phyloP scores from a whole-genome alignment of 441 rosid genomes.

The Melastoma candidum region DNA sequence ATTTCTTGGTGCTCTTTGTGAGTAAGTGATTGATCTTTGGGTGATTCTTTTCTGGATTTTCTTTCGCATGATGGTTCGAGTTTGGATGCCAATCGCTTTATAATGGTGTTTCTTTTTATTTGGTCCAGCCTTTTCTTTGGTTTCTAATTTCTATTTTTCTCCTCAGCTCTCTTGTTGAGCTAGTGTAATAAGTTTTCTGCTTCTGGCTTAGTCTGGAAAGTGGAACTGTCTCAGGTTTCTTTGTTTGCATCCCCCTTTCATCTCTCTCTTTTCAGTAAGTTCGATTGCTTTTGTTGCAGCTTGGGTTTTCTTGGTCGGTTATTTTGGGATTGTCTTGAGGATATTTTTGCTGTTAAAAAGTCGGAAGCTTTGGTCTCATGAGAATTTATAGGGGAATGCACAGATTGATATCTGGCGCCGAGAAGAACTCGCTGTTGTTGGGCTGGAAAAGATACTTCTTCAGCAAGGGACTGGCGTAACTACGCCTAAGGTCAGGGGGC shows the following conservation, averaged over 20 bases:
- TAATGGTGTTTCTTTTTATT: too few relatives aligned
- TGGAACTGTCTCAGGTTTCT: neutral
- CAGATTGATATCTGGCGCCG: constrained; percentile 65
- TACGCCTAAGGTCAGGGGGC: constrained; percentile 79
- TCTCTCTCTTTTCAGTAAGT: constrained; percentile 19
- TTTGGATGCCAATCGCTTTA: too few relatives aligned
- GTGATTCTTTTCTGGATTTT: too few relatives aligned
- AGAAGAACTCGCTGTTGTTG: constrained; percentile 32
- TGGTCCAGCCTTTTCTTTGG: too few relatives aligned
- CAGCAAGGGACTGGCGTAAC: constrained; percentile 71
- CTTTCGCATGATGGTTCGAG: neutral
- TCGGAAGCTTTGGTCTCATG: constrained; percentile 74
- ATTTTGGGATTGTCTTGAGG: constrained; percentile 28
- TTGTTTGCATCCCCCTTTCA: constrained; percentile 12
- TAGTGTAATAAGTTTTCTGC: neutral
- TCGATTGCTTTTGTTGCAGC: constrained; percentile 47
- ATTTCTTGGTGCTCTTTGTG: too few relatives aligned
- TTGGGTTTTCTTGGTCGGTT: constrained; percentile 33
- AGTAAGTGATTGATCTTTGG: too few relatives aligned
- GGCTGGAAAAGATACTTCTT: constrained; percentile 73
- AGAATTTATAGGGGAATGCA: constrained; percentile 98
- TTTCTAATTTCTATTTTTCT: too few relatives aligned
- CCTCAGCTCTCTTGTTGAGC: too few relatives aligned
- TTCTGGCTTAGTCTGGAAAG: neutral
- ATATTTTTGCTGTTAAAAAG: constrained; percentile 46